Evolutionary conservation across 2,329 filamentous ascomycete species (phyloP).

Genomic region (Lojkania enalia): DNA sequence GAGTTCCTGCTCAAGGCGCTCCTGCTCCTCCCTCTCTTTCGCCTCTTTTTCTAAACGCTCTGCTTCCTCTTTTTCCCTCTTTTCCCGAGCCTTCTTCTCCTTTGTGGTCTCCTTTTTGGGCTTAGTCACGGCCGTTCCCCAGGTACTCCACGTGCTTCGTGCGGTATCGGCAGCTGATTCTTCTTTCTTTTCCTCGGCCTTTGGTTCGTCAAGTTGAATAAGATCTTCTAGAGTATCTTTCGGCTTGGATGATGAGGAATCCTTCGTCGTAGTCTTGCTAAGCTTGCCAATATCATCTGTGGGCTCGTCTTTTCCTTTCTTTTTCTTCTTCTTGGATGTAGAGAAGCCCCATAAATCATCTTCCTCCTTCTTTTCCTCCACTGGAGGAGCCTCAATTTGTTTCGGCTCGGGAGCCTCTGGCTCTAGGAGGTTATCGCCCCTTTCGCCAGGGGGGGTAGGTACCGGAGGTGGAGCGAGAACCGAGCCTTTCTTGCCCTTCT

Average conservation of each 20-base stretch:
- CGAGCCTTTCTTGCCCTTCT: slow-evolving; percentile 58
- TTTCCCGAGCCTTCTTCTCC: slow-evolving; percentile 43
- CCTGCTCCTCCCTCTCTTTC: slow-evolving; percentile 45
- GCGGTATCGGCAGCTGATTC: slow-evolving; percentile 31
- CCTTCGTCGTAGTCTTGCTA: slow-evolving; percentile 33
- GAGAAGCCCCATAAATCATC: slow-evolving; percentile 31
- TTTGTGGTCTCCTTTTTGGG: slow-evolving; percentile 34
- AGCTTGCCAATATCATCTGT: slow-evolving; percentile 31
- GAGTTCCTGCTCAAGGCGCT: slow-evolving; percentile 22
- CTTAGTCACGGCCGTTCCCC: slow-evolving; percentile 17
- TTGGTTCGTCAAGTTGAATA: slow-evolving; percentile 36
- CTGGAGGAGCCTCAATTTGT: slow-evolving; percentile 52
- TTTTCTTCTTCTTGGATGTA: slow-evolving; percentile 34
- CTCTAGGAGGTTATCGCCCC: slow-evolving; percentile 49
- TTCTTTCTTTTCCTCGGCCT: slow-evolving; percentile 33
- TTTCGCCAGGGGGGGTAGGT: slow-evolving; percentile 52
- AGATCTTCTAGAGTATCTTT: slow-evolving; percentile 38
- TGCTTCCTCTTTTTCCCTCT: slow-evolving; percentile 31
- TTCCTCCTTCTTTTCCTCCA: slow-evolving; percentile 51
- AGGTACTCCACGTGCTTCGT: slow-evolving; percentile 26
- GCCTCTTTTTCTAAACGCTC: slow-evolving; percentile 46
- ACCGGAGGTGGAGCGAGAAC: slow-evolving; percentile 55
- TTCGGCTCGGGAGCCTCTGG: slow-evolving; percentile 53
- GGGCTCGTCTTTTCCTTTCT: slow-evolving; percentile 12
- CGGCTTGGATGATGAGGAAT: slow-evolving; percentile 36